A percentile compares a stretch with the other conserved stretches of the same genome.
Evolutionary conservation across 2,329 filamentous ascomycete species (phyloP).

Genomic region (Fusarium sororula): DNA sequence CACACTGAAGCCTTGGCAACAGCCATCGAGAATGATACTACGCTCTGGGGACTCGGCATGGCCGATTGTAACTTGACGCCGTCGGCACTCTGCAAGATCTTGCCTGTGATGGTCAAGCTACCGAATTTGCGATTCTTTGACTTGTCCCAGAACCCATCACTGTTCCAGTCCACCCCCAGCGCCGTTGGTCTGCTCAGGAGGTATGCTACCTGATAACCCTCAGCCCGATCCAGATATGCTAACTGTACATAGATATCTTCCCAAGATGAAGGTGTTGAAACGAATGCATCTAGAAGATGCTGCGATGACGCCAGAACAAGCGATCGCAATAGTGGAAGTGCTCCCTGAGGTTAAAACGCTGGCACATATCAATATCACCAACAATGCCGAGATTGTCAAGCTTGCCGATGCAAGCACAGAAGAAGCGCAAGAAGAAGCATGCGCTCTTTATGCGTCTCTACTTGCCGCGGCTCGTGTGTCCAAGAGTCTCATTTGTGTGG

Average conservation of each 20-base stretch:
- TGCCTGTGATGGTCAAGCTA: slow-evolving; percentile 77
- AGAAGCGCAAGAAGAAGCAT: slow-evolving; percentile 88
- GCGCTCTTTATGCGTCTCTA: slow-evolving; percentile 89
- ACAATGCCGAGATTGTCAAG: slow-evolving; percentile 77
- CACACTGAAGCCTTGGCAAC: slow-evolving; percentile 63
- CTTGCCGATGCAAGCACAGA: slow-evolving; percentile 81
- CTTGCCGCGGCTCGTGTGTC: slow-evolving; percentile 89
- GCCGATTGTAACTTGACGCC: slow-evolving; percentile 85
- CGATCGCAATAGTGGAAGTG: slow-evolving; percentile 89
- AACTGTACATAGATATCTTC: slow-evolving; percentile 69
- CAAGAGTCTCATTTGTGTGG: slow-evolving; percentile 83
- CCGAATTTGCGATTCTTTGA: slow-evolving; percentile 87
- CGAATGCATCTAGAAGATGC: slow-evolving; percentile 89
- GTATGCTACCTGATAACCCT: slow-evolving; percentile 53
- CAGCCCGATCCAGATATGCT: not conserved
- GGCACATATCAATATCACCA: slow-evolving; percentile 86
- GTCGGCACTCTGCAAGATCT: slow-evolving; percentile 74
- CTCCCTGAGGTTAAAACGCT: slow-evolving; percentile 83
- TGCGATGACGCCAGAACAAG: slow-evolving; percentile 84
- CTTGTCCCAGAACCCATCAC: slow-evolving; percentile 84
- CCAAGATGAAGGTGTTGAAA: slow-evolving; percentile 79
- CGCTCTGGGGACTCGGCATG: slow-evolving; percentile 83
- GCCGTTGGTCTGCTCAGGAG: slow-evolving; percentile 79
- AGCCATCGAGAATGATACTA: slow-evolving; percentile 61
- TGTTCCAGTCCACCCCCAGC: slow-evolving; percentile 80